These are phyloP conservation scores for Allium cepa DNA, from an alignment of 106 monocot genomes.

Conservation along the genomic window DNA sequence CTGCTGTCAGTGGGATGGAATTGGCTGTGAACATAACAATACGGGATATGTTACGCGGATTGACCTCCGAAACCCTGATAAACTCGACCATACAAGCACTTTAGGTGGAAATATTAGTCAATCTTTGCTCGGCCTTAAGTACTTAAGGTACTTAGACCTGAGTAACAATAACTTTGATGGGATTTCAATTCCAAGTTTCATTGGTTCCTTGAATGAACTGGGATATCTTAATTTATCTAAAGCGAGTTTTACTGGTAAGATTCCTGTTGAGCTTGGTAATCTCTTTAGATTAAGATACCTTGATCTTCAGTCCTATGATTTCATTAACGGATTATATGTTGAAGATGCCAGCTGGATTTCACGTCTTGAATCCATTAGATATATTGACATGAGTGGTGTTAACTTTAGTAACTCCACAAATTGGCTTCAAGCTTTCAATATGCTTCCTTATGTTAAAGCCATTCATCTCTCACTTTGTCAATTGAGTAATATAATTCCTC, in stretches of 20 bases:
- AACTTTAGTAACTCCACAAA: not conserved
- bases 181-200: slow-evolving; percentile 16
- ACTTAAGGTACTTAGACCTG: slow-evolving; percentile 27
- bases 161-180: slow-evolving; percentile 9
- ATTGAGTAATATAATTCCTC: not conserved
- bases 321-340: too few species aligned
- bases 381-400: not conserved
- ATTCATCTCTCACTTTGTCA: not conserved
- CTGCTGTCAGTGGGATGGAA: slow-evolving; percentile 41
- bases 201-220: slow-evolving; percentile 16
- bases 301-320: not conserved
- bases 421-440: slow-evolving; percentile 2
- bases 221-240: slow-evolving; percentile 19
- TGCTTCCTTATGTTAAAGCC: slow-evolving; percentile 1
- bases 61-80: slow-evolving; percentile 7
- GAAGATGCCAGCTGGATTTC: slow-evolving; percentile 7
- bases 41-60: slow-evolving; percentile 25
- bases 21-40: slow-evolving; percentile 17
- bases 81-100: too few species aligned
- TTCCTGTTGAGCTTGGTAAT: slow-evolving; percentile 21
- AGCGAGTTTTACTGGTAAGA: not conserved
- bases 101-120: too few species aligned
- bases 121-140: slow-evolving; percentile 13
- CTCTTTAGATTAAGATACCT: slow-evolving; percentile 14
- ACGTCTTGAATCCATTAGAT: slow-evolving; percentile 9